Evolutionary conservation across 345 rosid species (phyloP).

Genomic region (Syzygium aqueum): DNA sequence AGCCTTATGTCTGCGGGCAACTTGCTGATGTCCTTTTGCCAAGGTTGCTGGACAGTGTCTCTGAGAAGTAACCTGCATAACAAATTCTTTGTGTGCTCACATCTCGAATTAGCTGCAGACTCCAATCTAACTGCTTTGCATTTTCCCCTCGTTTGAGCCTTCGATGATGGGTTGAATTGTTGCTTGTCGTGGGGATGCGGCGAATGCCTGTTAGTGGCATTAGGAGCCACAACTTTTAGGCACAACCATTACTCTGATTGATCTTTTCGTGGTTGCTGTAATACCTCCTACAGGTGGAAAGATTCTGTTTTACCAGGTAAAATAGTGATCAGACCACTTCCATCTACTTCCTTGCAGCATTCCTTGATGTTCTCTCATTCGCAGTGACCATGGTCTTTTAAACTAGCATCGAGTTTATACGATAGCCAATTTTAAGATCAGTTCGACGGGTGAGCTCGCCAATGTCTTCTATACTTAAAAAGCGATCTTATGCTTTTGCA

Average conservation of each 20-base stretch:
- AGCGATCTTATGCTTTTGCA: background rate
- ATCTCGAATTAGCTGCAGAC: background rate
- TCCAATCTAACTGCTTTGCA: background rate
- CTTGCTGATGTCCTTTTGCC: background rate
- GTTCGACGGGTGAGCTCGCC: background rate
- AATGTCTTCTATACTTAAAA: background rate
- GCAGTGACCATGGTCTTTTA: background rate
- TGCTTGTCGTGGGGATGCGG: background rate
- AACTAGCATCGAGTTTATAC: background rate
- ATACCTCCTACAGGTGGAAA: background rate
- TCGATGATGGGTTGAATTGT: background rate
- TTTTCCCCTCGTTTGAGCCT: background rate
- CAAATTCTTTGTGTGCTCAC: background rate
- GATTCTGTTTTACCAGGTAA: background rate
- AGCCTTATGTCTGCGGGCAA: background rate
- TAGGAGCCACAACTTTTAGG: accelerated
- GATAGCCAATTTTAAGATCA: background rate
- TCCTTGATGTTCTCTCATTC: background rate
- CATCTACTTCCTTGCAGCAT: background rate
- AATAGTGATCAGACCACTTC: background rate
- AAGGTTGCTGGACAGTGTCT: background rate
- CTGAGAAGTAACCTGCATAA: background rate
- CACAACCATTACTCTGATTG: background rate
- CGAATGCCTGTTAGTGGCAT: background rate
- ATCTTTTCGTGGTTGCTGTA: background rate